Evolutionary conservation across 805 yeast species (phyloP), one percentile per base, ranked within the genome.

Genomic region (Torulaspora gathmanii): DNA sequence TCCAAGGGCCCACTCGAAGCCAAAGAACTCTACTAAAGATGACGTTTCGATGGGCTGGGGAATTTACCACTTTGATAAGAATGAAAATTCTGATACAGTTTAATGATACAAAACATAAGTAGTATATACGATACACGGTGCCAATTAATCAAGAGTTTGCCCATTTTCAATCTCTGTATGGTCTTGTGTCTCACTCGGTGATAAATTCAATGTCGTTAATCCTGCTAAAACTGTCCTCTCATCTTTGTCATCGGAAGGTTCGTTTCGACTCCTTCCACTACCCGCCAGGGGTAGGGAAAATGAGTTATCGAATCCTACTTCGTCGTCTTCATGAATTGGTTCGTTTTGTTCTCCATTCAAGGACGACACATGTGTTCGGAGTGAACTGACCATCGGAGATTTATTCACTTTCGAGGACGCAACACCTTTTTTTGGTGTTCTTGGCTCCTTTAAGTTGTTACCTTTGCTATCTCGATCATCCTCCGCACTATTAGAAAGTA

Each of bases 41-140:
- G 47, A 58, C 9, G 65, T 66, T 0, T 72, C 82, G 35, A 55
- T 84, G 31, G 91, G 86, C 3, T 84, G 87, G 87, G 85, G 83
- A n/a, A 65, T 78, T 28, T 84, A 80, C 55, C 72, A 72, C 53
- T 79, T 74, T 52, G 74, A 10, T 10, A 22, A 22, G 25, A 22
- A 4, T 22, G 71, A 27, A 50, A 61, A 53, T 49, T 13, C 13
- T 30, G 11, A 22, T 26, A n/a, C 29, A n/a, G 11, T 29, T 31
- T 39, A 39, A 39, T 39, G 37, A 31, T 39, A 39, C 42, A 39
- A 28, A 31, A 16, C 40, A 16, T 39, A 39, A 16, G 15, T 33
- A 39, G 4, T 34, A n/a, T n/a, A n/a, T 20, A 34, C 12, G 37
- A 34, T 20, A 34, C 20, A 17, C 9, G 29, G 29, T 26, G 11